Evolutionary conservation across 75 land plant genomes (phyloP), one percentile per base, ranked within the genome.

Genomic region (Sequoiadendron giganteum): DNA sequence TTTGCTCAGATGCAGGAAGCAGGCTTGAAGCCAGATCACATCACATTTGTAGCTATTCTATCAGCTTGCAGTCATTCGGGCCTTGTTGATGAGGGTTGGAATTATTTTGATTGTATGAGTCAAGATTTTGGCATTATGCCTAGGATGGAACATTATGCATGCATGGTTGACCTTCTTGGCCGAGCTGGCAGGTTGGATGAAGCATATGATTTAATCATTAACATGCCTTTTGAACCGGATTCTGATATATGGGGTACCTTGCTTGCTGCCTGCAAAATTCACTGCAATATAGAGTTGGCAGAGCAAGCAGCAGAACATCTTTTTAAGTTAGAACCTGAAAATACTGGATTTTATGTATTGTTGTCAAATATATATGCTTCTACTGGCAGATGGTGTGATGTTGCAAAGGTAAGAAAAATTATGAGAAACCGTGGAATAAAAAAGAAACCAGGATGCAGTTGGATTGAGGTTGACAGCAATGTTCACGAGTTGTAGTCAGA

Each of bases 151-250:
- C 85, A 79, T 55, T 89, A 89, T 61, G 88, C 77, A 30, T 89
- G 89, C 25, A 79, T 89, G 48, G 88, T 89, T 45, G 82, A 89
- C 47, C 83, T 89, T 49, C 89, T 89, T 36, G 89, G 88, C n/a
- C 89, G 90, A 76, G 89, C 89, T 43, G 90, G 90, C 25, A 48
- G 40, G 47, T 34, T 89, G 56, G 56, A 54, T 10, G 90, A 65
- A 78, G 90, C 90, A 8, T 21, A 87, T 19, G 83, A 30, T 39
- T 40, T 78, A 25, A 72, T 89, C 2, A 89, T 47, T 48, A 10
- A 19, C 83, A 88, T 89, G 90, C 90, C 90, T 34, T 89, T 73
- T 43, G 84, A 89, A 42, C 72, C 89, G 13, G 90, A 89, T 75
- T 58, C 65, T 25, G 40, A 25, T 30, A n/a, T 80, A 38, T 89